Evolutionary conservation across 1,284 basidiomycete species (phyloP), one percentile per base, ranked within the genome.

Genomic region (Ustilago loliicola): DNA sequence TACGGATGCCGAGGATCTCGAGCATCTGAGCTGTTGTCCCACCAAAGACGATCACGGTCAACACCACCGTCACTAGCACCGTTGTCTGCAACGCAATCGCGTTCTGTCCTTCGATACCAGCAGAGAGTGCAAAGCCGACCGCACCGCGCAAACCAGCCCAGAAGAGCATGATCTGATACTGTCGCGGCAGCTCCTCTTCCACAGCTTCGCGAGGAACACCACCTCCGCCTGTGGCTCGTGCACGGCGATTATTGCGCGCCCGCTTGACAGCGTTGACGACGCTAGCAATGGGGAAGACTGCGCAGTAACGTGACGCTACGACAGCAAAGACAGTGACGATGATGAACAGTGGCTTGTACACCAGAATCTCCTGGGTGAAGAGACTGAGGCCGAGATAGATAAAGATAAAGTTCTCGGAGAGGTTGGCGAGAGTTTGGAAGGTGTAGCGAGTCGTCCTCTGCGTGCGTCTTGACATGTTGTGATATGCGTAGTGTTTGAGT

Each of bases 361-460:
- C 91, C 90, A 87, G 92, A 90, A 93, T 76, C 89, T 93, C 88
- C 90, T 94, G 77, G 86, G 96, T 99, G 89, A 99, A 99, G 19
- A 99, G 90, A 52, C 94, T 94, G 77, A 99, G 90, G 25, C 97
- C 97, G 74, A 99, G 93, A 87, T 99, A 99, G 85, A 99, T 96
- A 89, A 99, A 99, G 88, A 99, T 98, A 86, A 99, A 99, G 87
- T 99, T 99, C 88, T 99, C 97, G 27, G 94, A 95, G 25, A 99
- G 91, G 47, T 67, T 85, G 53, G 85, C 82, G 13, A 86, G 72
- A 3, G 84, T 86, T 54, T 85, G 83, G 67, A 86, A 84, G 19
- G 80, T 95, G 89, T 96, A 97, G 86, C 96, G 95, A n/a, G 93
- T 95, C 13, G 95, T 93, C 51, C 93, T 90, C 85, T 99, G 97